Percentiles rank a stretch among this genome's conserved stretches.
Conservation (phyloP, 768 basidiomycete species). For the Serendipita sp. region DNA sequence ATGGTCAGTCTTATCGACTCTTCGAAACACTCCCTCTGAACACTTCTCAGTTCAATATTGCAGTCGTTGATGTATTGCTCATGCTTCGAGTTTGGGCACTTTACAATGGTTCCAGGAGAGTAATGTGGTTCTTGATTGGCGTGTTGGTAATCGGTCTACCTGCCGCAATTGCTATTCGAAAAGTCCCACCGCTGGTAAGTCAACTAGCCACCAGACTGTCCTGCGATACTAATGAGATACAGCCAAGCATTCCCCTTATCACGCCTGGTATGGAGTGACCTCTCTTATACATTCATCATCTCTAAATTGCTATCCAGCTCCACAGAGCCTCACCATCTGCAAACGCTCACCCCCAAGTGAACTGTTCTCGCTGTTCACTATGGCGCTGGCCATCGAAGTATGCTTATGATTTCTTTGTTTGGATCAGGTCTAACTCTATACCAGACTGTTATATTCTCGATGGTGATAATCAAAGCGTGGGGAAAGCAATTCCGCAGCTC, state of each 20-base stretch:
- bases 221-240: too few species aligned
- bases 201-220: not conserved
- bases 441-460: not conserved
- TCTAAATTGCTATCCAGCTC: not conserved
- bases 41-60: not conserved
- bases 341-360: not conserved
- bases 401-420: not conserved
- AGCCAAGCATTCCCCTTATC: not conserved
- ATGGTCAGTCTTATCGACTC: not conserved
- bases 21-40: not conserved
- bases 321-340: not conserved
- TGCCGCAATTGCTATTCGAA: not conserved
- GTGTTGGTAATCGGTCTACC: not conserved
- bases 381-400: not conserved
- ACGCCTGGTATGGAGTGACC: not conserved
- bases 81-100: constrained; percentile 5
- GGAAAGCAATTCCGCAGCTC: not conserved
- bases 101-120: not conserved
- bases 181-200: not conserved
- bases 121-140: not conserved
- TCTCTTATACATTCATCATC: not conserved
- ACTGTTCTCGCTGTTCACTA: not conserved
- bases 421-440: not conserved
- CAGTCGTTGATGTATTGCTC: not conserved
- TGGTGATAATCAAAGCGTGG: not conserved